phyloP scores from a whole-genome alignment of 345 rosid species.

The Geranium brycei region DNA sequence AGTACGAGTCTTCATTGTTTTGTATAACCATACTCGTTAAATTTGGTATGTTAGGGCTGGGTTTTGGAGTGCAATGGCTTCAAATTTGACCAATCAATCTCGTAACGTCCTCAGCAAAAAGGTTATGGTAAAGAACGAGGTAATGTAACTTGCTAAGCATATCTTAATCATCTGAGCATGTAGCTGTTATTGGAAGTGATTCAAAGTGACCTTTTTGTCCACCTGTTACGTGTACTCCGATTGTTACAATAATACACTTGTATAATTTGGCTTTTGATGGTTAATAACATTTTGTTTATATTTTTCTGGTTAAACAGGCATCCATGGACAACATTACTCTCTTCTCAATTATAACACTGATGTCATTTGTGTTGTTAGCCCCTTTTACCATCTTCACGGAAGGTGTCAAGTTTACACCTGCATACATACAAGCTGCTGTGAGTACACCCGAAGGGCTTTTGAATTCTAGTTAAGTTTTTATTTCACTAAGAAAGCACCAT shows the following conservation, averaged over 20 bases:
- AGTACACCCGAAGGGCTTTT: slow-evolving; percentile 21
- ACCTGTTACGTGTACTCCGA: not conserved
- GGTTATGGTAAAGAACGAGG: slow-evolving; percentile 95
- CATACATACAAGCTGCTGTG: slow-evolving; percentile 69
- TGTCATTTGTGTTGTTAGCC: slow-evolving; percentile 75
- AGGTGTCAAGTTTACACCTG: slow-evolving; percentile 87
- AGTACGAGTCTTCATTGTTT: not conserved
- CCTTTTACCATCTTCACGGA: slow-evolving; percentile 72
- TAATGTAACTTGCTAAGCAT: slow-evolving; percentile 17
- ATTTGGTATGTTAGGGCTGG: slow-evolving; percentile 48
- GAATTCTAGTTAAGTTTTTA: not conserved
- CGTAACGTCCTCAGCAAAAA: slow-evolving; percentile 90
- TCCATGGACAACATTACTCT: slow-evolving; percentile 94
- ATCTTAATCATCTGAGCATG: not conserved
- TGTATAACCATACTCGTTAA: not conserved
- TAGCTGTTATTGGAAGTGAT: not conserved
- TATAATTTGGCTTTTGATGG: not conserved
- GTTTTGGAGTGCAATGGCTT: slow-evolving; percentile 87
- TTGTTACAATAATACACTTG: not conserved
- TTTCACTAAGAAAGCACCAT: not conserved
- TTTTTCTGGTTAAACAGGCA: slow-evolving; percentile 37
- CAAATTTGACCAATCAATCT: slow-evolving; percentile 74
- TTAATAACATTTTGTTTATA: not conserved
- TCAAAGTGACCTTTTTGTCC: too few relatives aligned
- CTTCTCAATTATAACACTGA: slow-evolving; percentile 90